Evolutionary conservation across 306 rosid species (phyloP), one percentile per base, ranked within the genome.

Genomic region (Prunus mume): DNA sequence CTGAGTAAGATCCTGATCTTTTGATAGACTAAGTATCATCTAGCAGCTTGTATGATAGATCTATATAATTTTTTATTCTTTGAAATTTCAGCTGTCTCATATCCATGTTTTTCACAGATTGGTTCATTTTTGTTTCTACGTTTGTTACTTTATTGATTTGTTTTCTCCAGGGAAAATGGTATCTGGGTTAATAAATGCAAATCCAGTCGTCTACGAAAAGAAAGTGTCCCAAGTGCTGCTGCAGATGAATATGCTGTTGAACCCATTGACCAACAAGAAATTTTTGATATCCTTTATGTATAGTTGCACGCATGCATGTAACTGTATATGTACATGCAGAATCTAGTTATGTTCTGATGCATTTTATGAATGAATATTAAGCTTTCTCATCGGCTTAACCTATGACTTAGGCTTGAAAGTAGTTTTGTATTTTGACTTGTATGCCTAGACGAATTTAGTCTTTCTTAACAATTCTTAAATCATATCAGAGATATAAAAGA

Each of bases 401-500:
- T 27, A 34, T 51, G 71, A 68, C 10, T 57, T 52, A n/a, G 51
- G 12, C 25, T 27, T 47, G 41, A 28, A 30, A 38, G 56, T 65
- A 18, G 17, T 30, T 43, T 32, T 51, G 25, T 28, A 9, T 30
- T 71, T 6, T 56, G 2, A 4, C 10, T 43, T 69, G 41, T 38
- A 34, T 9, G 14, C 38, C 45, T 24, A 22, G 32, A 32, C 15
- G 14, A 32, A 24, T n/a, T 63, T 73, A 56, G 60, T 55, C 68
- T 82, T 76, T 68, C 96, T 92, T 95, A 73, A 89, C 85, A n/a
- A 68, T 80, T 90, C 89, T 72, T 76, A 95, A 74, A 95, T 88
- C 97, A 87, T 90, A 75, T 92, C 78, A 89, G 96, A 85, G 98
- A 91, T 86, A 91, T 95, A 62, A 92, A 90, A 88, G 99, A 96